Conservation (phyloP, 352 stramenopile species). For the Plasmopara muralis region DNA sequence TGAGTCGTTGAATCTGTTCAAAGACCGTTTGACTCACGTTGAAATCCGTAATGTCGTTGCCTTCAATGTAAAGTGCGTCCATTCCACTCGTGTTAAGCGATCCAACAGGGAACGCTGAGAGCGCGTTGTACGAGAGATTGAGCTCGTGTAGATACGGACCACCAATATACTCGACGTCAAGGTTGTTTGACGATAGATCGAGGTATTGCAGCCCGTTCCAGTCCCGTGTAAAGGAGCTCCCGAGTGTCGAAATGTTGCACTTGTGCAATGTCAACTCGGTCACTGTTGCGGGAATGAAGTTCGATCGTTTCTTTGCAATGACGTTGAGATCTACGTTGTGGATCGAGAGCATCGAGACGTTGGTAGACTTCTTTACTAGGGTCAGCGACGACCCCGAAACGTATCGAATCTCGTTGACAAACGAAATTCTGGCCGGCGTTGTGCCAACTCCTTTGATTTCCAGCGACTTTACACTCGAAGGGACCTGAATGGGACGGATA, state of each 20-base stretch:
- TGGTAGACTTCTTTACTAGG: constrained; percentile 25
- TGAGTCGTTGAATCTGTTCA: constrained; percentile 21
- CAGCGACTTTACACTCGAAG: constrained; percentile 24
- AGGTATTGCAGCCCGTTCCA: constrained; percentile 27
- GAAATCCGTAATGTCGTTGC: constrained; percentile 32
- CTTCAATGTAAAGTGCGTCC: constrained; percentile 27
- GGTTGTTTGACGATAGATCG: constrained; percentile 33
- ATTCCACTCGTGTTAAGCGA: constrained; percentile 24
- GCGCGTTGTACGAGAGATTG: constrained; percentile 37
- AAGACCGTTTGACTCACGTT: constrained; percentile 32
- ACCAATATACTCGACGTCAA: constrained; percentile 24
- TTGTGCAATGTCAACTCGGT: constrained; percentile 36
- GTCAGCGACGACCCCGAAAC: background rate
- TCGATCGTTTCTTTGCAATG: constrained; percentile 14
- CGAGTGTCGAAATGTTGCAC: constrained; percentile 39
- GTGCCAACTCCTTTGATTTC: constrained; percentile 14
- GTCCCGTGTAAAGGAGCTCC: constrained; percentile 23
- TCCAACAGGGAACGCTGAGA: constrained; percentile 11
- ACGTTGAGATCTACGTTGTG: constrained; percentile 29
- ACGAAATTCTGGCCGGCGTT: constrained; percentile 15
- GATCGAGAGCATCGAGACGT: constrained; percentile 27
- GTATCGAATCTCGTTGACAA: constrained; percentile 21
- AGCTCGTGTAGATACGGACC: constrained; percentile 17
- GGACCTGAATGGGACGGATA: constrained; percentile 29
- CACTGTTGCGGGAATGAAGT: constrained; percentile 30